Evolutionary conservation across 805 yeast genomes (phyloP), one percentile per base, ranked within the genome.

Genomic region (Saccharomycopsis babjevae): DNA sequence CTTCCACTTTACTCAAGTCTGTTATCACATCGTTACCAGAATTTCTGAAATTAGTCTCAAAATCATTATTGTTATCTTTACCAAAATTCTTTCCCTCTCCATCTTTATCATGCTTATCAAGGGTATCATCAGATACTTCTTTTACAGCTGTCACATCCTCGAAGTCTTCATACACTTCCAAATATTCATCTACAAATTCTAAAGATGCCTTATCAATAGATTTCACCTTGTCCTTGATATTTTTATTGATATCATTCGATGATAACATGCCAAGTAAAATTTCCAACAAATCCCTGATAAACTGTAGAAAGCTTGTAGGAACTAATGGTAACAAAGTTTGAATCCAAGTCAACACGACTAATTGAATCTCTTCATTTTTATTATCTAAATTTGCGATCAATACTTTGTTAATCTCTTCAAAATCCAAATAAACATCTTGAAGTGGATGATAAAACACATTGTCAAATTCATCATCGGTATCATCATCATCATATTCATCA

Each of bases 271-370:
- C 80, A 63, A 92, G 75, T 50, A 89, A 74, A 5, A 86, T 82
- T 1, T 92, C 78, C 16, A 93, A 75, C 46, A 93, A 76, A 59
- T 88, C 85, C 1, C 97, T 90, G 58, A 89, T 79, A 62, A 82
- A 86, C 28, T 85, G 83, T 30, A 88, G 76, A 64, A 93, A 85
- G 55, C 92, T 87, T 46, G 79, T 76, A 0, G 97, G 93, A 0
- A 93, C 83, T 18, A 88, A 83, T 16, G 81, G 82, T 30, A 94
- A 73, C 39, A 94, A 76, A 18, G 84, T 84, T 59, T 82, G 84
- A 16, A 94, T 73, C 99, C 99, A 94, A 56, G 83, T 82, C 57
- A 93, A 75, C 0, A 89, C 89, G 3, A 88, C 88, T 38, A 85
- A 72, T 70, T 89, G 96, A 54, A 92, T 88, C 66, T 89, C 89